A percentile compares a stretch with the other conserved stretches of the same genome.
phyloP scores from a whole-genome alignment of 306 rosid genomes.

The Mucuna pruriens region DNA sequence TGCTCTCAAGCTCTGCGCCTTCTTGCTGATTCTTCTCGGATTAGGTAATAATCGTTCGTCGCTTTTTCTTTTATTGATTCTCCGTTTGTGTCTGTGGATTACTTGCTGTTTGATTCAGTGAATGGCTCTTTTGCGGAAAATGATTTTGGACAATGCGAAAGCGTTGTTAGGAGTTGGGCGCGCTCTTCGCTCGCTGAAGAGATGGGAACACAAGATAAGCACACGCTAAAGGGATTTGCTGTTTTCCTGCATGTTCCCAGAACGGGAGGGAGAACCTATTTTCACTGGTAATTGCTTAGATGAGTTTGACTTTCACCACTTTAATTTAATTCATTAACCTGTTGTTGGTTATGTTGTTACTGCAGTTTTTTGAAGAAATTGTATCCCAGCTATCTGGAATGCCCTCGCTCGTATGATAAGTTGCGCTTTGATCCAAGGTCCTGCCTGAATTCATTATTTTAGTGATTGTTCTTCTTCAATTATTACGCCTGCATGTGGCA shows the following conservation, averaged over 20 bases:
- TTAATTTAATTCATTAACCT: slow-evolving; percentile 28
- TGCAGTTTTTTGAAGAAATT: slow-evolving; percentile 86
- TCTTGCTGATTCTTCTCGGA: slow-evolving; percentile 59
- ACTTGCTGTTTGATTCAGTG: slow-evolving; percentile 32
- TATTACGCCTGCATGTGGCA: neutral
- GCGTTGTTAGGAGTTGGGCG: slow-evolving; percentile 80
- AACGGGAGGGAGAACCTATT: slow-evolving; percentile 95
- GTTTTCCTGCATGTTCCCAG: slow-evolving; percentile 95
- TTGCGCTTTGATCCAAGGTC: slow-evolving; percentile 98
- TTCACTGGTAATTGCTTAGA: slow-evolving; percentile 65
- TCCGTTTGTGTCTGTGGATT: neutral
- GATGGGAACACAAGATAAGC: slow-evolving; percentile 62
- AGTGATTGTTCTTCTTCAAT: neutral
- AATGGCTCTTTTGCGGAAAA: slow-evolving; percentile 47
- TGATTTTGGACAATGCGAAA: slow-evolving; percentile 68
- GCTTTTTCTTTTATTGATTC: neutral
- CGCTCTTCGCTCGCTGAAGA: slow-evolving; percentile 63
- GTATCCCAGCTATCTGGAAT: slow-evolving; percentile 78
- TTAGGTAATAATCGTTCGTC: slow-evolving; percentile 52
- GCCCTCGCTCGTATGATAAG: slow-evolving; percentile 96
- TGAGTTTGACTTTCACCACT: neutral
- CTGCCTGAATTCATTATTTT: slow-evolving; percentile 11
- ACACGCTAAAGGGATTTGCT: slow-evolving; percentile 70
- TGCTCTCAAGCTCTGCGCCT: slow-evolving; percentile 50
- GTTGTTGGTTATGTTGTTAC: slow-evolving; percentile 33